Evolutionary conservation across 495 filamentous ascomycete genomes (phyloP).

Genomic region (Hypoxylon fragiforme): DNA sequence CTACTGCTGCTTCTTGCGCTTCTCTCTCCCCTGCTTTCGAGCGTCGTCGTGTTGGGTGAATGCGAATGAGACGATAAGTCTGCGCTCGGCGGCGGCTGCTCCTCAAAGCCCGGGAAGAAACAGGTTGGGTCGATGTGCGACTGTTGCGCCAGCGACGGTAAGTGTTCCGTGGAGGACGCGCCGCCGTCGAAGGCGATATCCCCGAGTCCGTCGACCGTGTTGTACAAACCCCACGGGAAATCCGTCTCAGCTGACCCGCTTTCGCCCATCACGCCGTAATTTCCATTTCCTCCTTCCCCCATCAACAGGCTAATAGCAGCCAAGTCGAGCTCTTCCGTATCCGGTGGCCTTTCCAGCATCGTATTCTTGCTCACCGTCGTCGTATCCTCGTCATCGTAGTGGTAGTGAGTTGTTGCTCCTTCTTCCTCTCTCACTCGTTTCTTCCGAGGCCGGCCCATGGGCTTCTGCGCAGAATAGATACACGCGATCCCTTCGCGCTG

Average conservation of each 20-base stretch:
- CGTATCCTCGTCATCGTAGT: slow-evolving; percentile 8
- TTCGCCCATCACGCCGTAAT: slow-evolving; percentile 11
- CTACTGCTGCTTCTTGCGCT: too few species aligned
- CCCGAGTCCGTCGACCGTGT: slow-evolving; percentile 20
- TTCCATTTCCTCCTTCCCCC: slow-evolving; percentile 4
- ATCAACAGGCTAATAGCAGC: slow-evolving; percentile 25
- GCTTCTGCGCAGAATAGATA: slow-evolving; percentile 63
- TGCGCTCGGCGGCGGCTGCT: slow-evolving; percentile 5
- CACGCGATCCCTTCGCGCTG: slow-evolving; percentile 56
- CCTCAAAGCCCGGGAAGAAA: slow-evolving; percentile 7
- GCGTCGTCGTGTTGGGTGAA: too few species aligned
- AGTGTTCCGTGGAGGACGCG: slow-evolving; percentile 14
- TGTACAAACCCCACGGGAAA: slow-evolving; percentile 23
- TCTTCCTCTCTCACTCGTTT: slow-evolving; percentile 54
- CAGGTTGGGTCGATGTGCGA: slow-evolving; percentile 35
- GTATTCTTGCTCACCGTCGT: slow-evolving; percentile 26
- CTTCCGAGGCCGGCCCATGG: slow-evolving; percentile 63
- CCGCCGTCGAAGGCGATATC: slow-evolving; percentile 29
- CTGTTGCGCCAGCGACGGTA: slow-evolving; percentile 8
- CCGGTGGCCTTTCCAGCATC: slow-evolving; percentile 30
- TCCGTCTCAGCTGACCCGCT: slow-evolving; percentile 4
- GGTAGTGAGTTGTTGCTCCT: slow-evolving; percentile 31
- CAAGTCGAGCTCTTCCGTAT: slow-evolving; percentile 28
- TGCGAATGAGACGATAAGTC: too few species aligned
- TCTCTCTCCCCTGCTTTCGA: too few species aligned